phyloP scores from a whole-genome alignment of 805 yeast species.

The Lipomyces oligophaga region DNA sequence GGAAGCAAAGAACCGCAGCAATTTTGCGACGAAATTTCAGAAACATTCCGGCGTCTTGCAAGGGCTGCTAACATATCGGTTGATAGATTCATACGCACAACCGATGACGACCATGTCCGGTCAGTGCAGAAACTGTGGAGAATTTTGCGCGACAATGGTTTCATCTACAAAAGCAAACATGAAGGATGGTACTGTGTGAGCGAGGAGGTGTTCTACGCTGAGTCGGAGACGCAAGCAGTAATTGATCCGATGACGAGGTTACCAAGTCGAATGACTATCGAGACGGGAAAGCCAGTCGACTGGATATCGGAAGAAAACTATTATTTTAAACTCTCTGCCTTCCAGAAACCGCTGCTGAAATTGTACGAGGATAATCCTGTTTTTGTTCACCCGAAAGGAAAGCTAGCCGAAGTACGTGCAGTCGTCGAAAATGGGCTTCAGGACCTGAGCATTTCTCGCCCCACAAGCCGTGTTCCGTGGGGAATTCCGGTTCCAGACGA shows the following conservation, averaged over 20 bases:
- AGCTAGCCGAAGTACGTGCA: conserved; percentile 50
- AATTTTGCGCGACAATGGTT: conserved; percentile 53
- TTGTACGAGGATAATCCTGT: conserved; percentile 48
- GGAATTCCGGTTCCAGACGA: conserved; percentile 87
- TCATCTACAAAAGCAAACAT: conserved; percentile 77
- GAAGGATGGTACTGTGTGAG: conserved; percentile 92
- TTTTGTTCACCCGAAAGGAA: conserved; percentile 64
- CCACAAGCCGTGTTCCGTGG: conserved; percentile 74
- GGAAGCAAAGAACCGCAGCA: conserved; percentile 53
- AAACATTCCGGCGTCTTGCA: conserved; percentile 64
- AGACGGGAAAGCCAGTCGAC: conserved; percentile 70
- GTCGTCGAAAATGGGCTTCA: conserved; percentile 51
- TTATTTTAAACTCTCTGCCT: conserved; percentile 69
- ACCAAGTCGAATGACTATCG: conserved; percentile 43
- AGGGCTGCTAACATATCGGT: conserved; percentile 52
- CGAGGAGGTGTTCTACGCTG: conserved; percentile 93
- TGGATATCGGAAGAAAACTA: conserved; percentile 80
- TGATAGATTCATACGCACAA: conserved; percentile 84
- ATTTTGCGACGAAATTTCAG: conserved; percentile 69
- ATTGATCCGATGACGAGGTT: conserved; percentile 34
- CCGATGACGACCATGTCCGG: conserved; percentile 70
- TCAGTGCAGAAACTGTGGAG: conserved; percentile 73
- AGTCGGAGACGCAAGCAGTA: conserved; percentile 56
- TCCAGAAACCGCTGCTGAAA: conserved; percentile 53
- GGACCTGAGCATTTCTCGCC: conserved; percentile 87